Evolutionary conservation across 148 eudicot genomes (phyloP), one percentile per base, ranked within the genome.

Genomic region (Pouteria glomerata): DNA sequence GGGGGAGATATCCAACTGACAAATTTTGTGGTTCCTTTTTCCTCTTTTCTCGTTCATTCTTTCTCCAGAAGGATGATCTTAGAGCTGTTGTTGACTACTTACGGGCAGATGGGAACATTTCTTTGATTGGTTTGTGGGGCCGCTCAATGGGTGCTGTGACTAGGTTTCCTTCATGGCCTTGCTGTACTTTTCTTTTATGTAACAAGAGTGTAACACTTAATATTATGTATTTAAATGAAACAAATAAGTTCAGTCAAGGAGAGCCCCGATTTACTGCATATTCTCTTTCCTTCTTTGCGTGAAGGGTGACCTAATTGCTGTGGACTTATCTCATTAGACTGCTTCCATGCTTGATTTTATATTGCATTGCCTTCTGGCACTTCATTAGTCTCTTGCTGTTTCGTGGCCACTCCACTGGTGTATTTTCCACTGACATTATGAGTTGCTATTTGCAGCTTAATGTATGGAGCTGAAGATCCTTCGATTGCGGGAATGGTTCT

Each of bases 91-190:
- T 95, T 37, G 85, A 95, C 72, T 83, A 88, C 76, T 74, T 95
- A 70, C 82, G 99, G 41, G 79, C 83, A 62, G 97, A 95, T 85
- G 96, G 96, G 39, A 89, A 85, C 78, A 80, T 88, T 69, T 89
- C 96, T 26, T 83, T 92, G 76, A 91, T 95, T 85, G 99, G 96
- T 63, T 82, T 95, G 77, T 95, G 99, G 99, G 99, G 99, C 60
- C 97, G 99, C 56, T 95, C 99, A 18, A 95, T 95, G 99, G 99
- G 99, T 74, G 93, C 99, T 73, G 99, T 95, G 57, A 90, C 99
- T 63, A 88, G 99, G 99, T 92, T 60, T 15, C 21, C 64, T 44
- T 33, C 69, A 29, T 68, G 50, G 45, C 41, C 57, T 33, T 67
- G 31, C 41, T 78, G 55, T 68, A 53, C 57, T 72, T 44, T 44